Percentiles rank a stretch among this genome's conserved stretches.
Conservation (phyloP, 2,329 filamentous ascomycete genomes). For the Didymella segeticola region DNA sequence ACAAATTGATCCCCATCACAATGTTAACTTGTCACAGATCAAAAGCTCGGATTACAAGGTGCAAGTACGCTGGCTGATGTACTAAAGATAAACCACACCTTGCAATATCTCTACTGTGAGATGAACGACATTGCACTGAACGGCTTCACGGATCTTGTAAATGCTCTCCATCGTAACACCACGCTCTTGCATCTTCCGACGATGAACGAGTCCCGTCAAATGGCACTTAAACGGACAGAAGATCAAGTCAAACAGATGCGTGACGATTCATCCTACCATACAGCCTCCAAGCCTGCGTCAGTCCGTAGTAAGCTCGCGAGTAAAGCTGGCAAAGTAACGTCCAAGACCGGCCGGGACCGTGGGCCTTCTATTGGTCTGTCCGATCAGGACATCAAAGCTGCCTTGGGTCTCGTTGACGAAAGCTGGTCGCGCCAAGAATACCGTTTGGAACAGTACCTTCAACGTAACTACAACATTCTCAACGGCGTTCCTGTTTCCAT, state of each 20-base stretch:
- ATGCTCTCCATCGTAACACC: slow-evolving; percentile 70
- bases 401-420: slow-evolving; percentile 56
- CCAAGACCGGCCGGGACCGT: slow-evolving; percentile 35
- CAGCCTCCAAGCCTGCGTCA: slow-evolving; percentile 40
- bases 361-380: slow-evolving; percentile 42
- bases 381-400: slow-evolving; percentile 59
- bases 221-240: slow-evolving; percentile 66
- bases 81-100: slow-evolving; percentile 66
- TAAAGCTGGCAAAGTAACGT: slow-evolving; percentile 40
- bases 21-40: slow-evolving; percentile 51
- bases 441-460: slow-evolving; percentile 55
- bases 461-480: slow-evolving; percentile 55
- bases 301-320: slow-evolving; percentile 44
- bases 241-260: slow-evolving; percentile 62
- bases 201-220: slow-evolving; percentile 67
- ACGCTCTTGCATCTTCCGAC: slow-evolving; percentile 67
- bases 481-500: slow-evolving; percentile 53
- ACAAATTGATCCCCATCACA: no score
- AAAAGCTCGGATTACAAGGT: slow-evolving; percentile 72
- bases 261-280: slow-evolving; percentile 43
- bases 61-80: slow-evolving; percentile 74
- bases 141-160: slow-evolving; percentile 72
- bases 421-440: slow-evolving; percentile 59
- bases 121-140: slow-evolving; percentile 76
- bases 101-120: slow-evolving; percentile 72